Base-by-base conservation (phyloP, 768 basidiomycete genomes). In the Daedaleopsis nitida region DNA sequence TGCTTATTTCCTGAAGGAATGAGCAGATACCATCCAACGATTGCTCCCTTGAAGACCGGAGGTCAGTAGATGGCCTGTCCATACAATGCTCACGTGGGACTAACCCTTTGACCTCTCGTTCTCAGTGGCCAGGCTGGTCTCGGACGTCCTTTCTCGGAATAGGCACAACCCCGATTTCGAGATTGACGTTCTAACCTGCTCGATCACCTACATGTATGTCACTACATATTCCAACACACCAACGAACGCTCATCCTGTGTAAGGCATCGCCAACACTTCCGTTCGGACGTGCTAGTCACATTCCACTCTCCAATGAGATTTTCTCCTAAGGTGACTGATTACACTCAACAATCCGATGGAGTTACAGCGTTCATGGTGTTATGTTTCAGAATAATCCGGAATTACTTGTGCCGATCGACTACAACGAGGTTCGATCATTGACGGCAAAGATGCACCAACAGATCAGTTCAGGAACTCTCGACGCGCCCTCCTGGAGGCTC, bases 1-100 rank as follows among this genome's bases (percentile, higher is more conserved):
- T 93, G 90, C 68, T 67, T 94, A 57, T 94, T 94, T 67, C 92
- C 93, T 3, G 94, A 95, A 75, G 94, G 94, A 1, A 82, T 87
- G 76, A 92, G 91, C 68, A 80, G 92, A 47, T 96, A 88, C 72
- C 89, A 91, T 66, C 91, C 93, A 0, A 86, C 83, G n/a, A 89
- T 96, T 55, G 90, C 92, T 4, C 91, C 93, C 3, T 72, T 96
- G 53, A 93, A 92, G 72, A 94, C 93, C 11, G 94, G 94, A 72
- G 90, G 91, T 89, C 56, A 48, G 78, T 71, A 17, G 35, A 14
- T 50, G 14, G 34, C 23, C 21, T 16, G 27, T 7, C 13, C 39
- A 45, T 61, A 17, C 54, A 53, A 17, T 65, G 51, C 49, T 13
- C 34, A 16, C 34, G 57, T 53, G 12, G 7, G 4, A 32, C 27